Percentiles rank a stretch among this genome's conserved stretches.
phyloP scores from a whole-genome alignment of 805 yeast genomes.

The Clavispora phyllophila region DNA sequence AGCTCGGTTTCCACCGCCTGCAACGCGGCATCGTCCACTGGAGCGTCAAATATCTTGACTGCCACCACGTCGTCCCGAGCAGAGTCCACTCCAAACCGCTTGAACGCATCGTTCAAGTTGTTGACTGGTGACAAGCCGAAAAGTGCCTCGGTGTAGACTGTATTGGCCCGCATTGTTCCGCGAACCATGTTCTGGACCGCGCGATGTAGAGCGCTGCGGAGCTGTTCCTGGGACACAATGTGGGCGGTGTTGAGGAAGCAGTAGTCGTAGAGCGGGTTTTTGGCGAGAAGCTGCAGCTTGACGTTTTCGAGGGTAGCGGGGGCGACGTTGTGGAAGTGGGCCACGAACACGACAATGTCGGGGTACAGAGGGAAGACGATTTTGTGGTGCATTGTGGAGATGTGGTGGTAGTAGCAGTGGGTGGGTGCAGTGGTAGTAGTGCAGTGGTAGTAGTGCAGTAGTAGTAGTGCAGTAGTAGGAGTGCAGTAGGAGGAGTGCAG shows the following conservation, averaged over 20 bases:
- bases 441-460: no score
- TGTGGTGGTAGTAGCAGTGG: no score
- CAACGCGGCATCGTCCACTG: conserved; percentile 16
- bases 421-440: no score
- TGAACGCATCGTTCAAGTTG: conserved; percentile 67
- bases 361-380: conserved; percentile 45
- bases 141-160: conserved; percentile 67
- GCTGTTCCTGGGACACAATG: conserved; percentile 56
- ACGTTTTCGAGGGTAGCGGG: conserved; percentile 37
- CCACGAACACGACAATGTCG: conserved; percentile 29
- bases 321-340: conserved; percentile 43
- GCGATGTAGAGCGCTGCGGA: conserved; percentile 56
- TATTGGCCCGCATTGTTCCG: conserved; percentile 53
- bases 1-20: conserved; percentile 20
- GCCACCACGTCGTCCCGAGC: conserved; percentile 43
- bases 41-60: conserved; percentile 39
- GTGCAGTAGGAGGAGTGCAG: no score
- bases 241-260: conserved; percentile 62
- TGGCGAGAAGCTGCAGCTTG: conserved; percentile 39
- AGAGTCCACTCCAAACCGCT: conserved; percentile 62
- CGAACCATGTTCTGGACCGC: conserved; percentile 48
- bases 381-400: not conserved
- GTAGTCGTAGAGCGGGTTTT: conserved; percentile 47
- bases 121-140: conserved; percentile 65
- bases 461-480: no score